Evolutionary conservation across 257 asterid species (phyloP), one percentile per base, ranked within the genome.

Genomic region (Striga asiatica): DNA sequence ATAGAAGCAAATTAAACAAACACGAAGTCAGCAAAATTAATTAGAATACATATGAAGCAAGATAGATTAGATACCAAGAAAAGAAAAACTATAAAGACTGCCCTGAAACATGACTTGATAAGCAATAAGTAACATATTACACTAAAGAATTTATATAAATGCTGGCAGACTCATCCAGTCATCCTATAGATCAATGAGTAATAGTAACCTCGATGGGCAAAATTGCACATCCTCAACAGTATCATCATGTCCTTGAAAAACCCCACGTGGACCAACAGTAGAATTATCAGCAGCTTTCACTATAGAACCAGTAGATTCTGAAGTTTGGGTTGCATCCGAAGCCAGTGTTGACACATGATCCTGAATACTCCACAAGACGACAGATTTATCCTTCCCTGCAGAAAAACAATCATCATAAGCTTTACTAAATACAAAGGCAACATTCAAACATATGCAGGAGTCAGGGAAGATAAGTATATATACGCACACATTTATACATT

Each of bases 201-300:
- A 22, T 43, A 55, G 51, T 71, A 76, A 92, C 99, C 99, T 92
- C 45, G 94, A 77, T 19, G 98, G 98, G 75, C 96, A 89, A 66
- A 89, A 89, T 64, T 89, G 98, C 66, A 89, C 96, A 66, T 89
- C 98, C 74, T 86, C 98, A 64, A 89, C 98, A 37, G 98, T 89
- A 60, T 89, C 98, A 49, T 58, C 74, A 67, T 89, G 98, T 59
- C 99, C 99, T 32, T 73, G 76, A 67, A 92, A 92, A 58, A 85
- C 58, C 24, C 95, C 97, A 43, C 97, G 95, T 43, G 99, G 95
- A 17, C 85, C 93, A 79, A 92, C 77, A 39, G 93, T 66, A 58
- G 95, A 68, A 83, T 72, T 75, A 68, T 82, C 91, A 72, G 81
- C 80, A 63, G 94, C 29, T 68, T 84, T 92, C 45, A 79, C 73